phyloP scores from a whole-genome alignment of 148 eudicot genomes.

The Cornus controversa region DNA sequence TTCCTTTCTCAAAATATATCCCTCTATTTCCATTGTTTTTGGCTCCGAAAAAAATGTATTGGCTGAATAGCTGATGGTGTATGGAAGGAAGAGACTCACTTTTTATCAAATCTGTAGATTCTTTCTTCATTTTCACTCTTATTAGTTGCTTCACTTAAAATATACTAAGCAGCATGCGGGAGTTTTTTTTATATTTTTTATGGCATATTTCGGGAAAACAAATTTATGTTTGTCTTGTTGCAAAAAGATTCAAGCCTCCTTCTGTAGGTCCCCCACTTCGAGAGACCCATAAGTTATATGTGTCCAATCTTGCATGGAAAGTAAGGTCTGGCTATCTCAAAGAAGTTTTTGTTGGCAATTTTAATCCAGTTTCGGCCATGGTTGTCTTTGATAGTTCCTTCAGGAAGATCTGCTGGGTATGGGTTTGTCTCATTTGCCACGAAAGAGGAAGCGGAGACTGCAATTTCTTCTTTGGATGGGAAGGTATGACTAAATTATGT shows the following conservation, averaged over 20 bases:
- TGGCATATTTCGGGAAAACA: neutral
- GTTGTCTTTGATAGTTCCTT: constrained; percentile 69
- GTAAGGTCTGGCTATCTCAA: constrained; percentile 67
- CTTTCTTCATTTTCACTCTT: no score
- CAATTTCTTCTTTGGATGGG: constrained; percentile 60
- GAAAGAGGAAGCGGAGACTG: constrained; percentile 83
- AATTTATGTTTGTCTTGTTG: constrained; percentile 4
- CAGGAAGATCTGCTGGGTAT: constrained; percentile 84
- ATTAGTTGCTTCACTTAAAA: no score
- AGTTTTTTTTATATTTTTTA: neutral
- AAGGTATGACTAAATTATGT: no score
- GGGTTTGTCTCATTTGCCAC: constrained; percentile 87
- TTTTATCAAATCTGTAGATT: no score
- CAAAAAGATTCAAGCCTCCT: constrained; percentile 62
- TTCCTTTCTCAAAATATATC: no score
- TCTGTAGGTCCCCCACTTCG: constrained; percentile 32
- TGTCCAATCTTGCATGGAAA: constrained; percentile 94
- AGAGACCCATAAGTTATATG: constrained; percentile 70
- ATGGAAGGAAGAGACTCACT: no score
- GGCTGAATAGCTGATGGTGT: no score
- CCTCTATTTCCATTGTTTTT: no score
- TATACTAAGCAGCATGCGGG: no score
- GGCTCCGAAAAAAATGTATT: no score
- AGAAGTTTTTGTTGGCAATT: constrained; percentile 61
- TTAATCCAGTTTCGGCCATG: constrained; percentile 63